Conservation (phyloP, 768 basidiomycete genomes). For the Chlorophyllum brunneum region DNA sequence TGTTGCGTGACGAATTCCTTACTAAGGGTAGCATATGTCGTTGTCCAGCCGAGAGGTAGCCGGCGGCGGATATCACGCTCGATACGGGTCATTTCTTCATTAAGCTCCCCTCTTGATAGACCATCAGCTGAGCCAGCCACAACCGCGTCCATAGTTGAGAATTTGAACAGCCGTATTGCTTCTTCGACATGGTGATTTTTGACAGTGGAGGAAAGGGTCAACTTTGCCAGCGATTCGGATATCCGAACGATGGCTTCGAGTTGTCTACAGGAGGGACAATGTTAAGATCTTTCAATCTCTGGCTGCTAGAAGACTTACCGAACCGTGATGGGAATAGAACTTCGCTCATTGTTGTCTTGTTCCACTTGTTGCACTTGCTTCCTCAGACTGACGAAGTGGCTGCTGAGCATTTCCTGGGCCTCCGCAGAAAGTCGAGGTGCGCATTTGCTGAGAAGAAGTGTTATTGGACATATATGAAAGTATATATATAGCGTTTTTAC, state of each 20-base stretch:
- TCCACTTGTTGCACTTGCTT: conserved; percentile 96
- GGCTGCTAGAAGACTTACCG: conserved; percentile 51
- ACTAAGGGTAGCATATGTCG: conserved; percentile 90
- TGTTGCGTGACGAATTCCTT: conserved; percentile 93
- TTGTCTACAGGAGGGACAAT: conserved; percentile 47
- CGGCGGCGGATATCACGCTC: conserved; percentile 82
- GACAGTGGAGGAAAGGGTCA: conserved; percentile 84
- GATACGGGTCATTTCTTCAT: conserved; percentile 89
- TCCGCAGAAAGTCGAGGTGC: conserved; percentile 92
- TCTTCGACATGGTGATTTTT: conserved; percentile 95
- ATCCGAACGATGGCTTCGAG: conserved; percentile 98
- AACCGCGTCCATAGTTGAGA: conserved; percentile 98
- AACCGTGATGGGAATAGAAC: conserved; percentile 96
- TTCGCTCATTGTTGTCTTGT: conserved; percentile 93
- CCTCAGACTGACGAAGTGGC: conserved; percentile 89
- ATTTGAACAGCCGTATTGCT: conserved; percentile 96
- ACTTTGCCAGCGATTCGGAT: conserved; percentile 93
- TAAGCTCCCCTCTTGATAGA: conserved; percentile 83
- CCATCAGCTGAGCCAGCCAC: conserved; percentile 93
- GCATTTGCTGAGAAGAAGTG: conserved; percentile 67
- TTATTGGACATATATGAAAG: neutral
- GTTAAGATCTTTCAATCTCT: neutral
- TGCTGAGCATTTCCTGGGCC: conserved; percentile 93
- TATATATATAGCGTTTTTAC: conserved; percentile 37
- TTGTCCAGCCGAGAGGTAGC: conserved; percentile 93